Evolutionary conservation across 2,329 filamentous ascomycete genomes (phyloP).

Genomic region (Penicillium capsulatum): DNA sequence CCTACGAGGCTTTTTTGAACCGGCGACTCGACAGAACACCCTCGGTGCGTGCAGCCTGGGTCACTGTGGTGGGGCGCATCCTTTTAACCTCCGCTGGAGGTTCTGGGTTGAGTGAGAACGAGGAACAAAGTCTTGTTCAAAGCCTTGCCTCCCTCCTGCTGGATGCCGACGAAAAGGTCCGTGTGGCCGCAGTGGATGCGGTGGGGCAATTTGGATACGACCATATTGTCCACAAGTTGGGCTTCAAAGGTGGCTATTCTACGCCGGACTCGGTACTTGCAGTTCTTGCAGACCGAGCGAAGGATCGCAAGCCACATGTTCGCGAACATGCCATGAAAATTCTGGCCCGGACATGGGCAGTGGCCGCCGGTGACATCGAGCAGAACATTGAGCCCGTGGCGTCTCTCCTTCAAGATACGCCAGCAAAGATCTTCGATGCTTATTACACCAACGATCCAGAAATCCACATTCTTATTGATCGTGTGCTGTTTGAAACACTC

Average conservation of each 20-base stretch:
- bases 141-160: conserved; percentile 74
- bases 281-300: conserved; percentile 79
- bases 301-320: conserved; percentile 76
- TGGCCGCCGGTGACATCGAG: conserved; percentile 80
- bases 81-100: conserved; percentile 86
- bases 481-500: conserved; percentile 79
- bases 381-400: conserved; percentile 73
- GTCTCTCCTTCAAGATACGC: conserved; percentile 72
- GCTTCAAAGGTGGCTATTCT: conserved; percentile 67
- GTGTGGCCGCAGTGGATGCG: conserved; percentile 80
- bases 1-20: conserved; percentile 80
- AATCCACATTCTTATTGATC: conserved; percentile 77
- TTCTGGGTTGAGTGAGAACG: conserved; percentile 77
- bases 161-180: conserved; percentile 86
- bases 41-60: conserved; percentile 80
- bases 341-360: conserved; percentile 86
- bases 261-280: conserved; percentile 74
- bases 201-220: conserved; percentile 76
- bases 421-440: conserved; percentile 77
- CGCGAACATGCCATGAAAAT: conserved; percentile 83
- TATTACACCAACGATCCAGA: conserved; percentile 88
- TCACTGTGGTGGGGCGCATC: conserved; percentile 76
- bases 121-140: conserved; percentile 70
- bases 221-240: conserved; percentile 77
- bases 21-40: conserved; percentile 82